phyloP scores from a whole-genome alignment of 2,329 filamentous ascomycete genomes.

The Aspergillus sp. region DNA sequence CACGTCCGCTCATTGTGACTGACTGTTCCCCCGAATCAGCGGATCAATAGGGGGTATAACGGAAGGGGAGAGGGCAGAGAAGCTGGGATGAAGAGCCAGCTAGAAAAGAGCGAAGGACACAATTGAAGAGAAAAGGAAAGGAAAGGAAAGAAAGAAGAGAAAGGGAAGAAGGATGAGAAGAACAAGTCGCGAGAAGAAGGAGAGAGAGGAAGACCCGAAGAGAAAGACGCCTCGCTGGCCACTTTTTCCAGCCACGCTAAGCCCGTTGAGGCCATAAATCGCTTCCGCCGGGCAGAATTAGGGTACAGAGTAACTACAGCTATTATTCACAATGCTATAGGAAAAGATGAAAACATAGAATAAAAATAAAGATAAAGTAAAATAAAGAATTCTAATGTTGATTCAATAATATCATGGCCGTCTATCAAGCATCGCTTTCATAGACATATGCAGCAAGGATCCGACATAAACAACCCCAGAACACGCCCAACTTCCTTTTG shows the following conservation, averaged over 20 bases:
- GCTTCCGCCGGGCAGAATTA: constrained; percentile 13
- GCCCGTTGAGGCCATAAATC: constrained; percentile 32
- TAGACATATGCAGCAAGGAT: background rate
- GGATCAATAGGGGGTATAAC: constrained; percentile 4
- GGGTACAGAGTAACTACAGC: background rate
- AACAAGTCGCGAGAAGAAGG: constrained; percentile 13
- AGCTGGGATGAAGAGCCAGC: constrained; percentile 28
- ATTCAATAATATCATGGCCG: too few species aligned
- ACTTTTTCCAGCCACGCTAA: constrained; percentile 31
- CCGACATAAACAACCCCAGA: background rate
- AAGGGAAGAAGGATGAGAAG: constrained; percentile 4
- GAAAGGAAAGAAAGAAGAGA: constrained; percentile 17
- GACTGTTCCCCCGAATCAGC: constrained; percentile 21
- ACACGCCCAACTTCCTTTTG: too few species aligned
- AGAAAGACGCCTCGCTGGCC: constrained; percentile 27
- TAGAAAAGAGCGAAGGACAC: constrained; percentile 21
- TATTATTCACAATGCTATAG: too few species aligned
- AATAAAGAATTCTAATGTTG: too few species aligned
- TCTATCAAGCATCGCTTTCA: background rate
- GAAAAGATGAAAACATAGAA: too few species aligned
- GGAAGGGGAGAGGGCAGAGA: constrained; percentile 18
- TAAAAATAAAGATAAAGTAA: too few species aligned
- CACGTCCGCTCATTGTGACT: constrained; percentile 53
- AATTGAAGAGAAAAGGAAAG: constrained; percentile 13
- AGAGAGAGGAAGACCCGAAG: constrained; percentile 18